A percentile compares a stretch with the other conserved stretches of the same genome.
Conservation (phyloP, 2,329 filamentous ascomycete genomes). For the Fusarium tricinctum region DNA sequence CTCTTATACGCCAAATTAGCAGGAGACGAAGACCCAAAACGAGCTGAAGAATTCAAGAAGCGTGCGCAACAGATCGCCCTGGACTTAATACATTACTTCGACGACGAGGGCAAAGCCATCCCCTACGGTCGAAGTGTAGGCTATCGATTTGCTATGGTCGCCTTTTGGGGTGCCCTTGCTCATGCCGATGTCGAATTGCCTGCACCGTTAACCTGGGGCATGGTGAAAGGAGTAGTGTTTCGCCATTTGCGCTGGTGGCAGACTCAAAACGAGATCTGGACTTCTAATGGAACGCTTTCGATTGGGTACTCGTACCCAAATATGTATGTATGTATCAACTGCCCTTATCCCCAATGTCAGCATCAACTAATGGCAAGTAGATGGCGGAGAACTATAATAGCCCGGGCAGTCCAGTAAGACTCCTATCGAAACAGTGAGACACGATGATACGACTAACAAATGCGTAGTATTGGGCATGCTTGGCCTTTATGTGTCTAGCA, state of each 20-base stretch:
- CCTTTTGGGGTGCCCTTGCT: slow-evolving; percentile 83
- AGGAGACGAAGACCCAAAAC: slow-evolving; percentile 73
- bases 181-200: slow-evolving; percentile 82
- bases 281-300: slow-evolving; percentile 78
- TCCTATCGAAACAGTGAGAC: not conserved
- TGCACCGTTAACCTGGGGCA: slow-evolving; percentile 80
- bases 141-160: slow-evolving; percentile 89
- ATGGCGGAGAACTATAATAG: slow-evolving; percentile 89
- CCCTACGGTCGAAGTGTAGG: slow-evolving; percentile 84
- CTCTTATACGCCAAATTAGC: slow-evolving; percentile 81
- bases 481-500: slow-evolving; percentile 81
- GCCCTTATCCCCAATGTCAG: not conserved
- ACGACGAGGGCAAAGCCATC: slow-evolving; percentile 77
- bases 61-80: slow-evolving; percentile 76
- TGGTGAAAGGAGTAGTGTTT: slow-evolving; percentile 81
- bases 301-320: slow-evolving; percentile 85
- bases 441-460: slow-evolving; percentile 45
- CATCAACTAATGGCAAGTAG: slow-evolving; percentile 53
- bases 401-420: slow-evolving; percentile 71
- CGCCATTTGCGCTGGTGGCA: slow-evolving; percentile 86
- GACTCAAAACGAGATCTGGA: slow-evolving; percentile 80
- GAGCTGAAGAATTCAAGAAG: slow-evolving; percentile 77
- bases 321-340: slow-evolving; percentile 69
- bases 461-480: slow-evolving; percentile 80
- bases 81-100: slow-evolving; percentile 83